Evolutionary conservation across 352 stramenopile species (phyloP).

Genomic region (Pythium sp.): DNA sequence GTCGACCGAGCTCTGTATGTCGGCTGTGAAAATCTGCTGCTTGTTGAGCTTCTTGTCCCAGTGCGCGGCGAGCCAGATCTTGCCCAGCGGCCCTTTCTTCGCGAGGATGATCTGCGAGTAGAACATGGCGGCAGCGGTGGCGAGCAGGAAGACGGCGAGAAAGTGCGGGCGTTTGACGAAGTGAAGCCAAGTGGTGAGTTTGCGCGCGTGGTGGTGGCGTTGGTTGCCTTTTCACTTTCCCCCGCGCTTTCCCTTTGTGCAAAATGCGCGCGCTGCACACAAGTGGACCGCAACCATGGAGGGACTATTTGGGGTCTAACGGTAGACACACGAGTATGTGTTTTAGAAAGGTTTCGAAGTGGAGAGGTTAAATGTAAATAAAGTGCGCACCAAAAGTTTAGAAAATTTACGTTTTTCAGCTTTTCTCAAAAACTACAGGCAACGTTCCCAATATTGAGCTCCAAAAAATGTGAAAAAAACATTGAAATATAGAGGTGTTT

Average conservation of each 20-base stretch:
- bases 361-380: too few species aligned
- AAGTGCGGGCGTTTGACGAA: background rate
- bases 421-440: too few species aligned
- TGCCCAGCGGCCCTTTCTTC: slow-evolving; percentile 98
- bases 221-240: background rate
- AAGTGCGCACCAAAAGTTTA: too few species aligned
- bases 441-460: too few species aligned
- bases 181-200: background rate
- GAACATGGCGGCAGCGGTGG: slow-evolving; percentile 86
- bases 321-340: too few species aligned
- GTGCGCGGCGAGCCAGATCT: slow-evolving; percentile 99
- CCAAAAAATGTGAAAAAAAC: too few species aligned
- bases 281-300: background rate
- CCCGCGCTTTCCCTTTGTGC: background rate
- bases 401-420: too few species aligned
- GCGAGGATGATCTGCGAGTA: slow-evolving; percentile 99
- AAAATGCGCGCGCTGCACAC: background rate
- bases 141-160: background rate
- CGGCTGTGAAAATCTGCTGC: slow-evolving; percentile 96
- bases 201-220: too few species aligned
- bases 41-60: slow-evolving; percentile 99
- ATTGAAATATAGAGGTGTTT: too few species aligned
- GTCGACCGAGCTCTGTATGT: slow-evolving; percentile 96
- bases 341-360: too few species aligned
- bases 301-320: background rate